Evolutionary conservation across 495 filamentous ascomycete genomes (phyloP).

Genomic region (Penicillium turbatum): DNA sequence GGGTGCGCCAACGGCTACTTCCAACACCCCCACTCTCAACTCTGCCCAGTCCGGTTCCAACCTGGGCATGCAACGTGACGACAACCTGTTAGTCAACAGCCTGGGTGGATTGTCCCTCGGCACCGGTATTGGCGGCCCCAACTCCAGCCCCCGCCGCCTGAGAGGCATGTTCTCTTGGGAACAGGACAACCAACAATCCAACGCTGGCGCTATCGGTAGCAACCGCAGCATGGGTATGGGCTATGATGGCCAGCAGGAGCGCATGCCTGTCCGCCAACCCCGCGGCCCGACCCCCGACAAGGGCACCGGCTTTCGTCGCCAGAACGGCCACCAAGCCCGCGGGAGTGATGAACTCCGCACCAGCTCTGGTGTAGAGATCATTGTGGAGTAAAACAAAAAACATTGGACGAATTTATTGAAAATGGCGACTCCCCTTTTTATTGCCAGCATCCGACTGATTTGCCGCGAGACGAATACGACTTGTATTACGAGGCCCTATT

Average conservation of each 20-base stretch:
- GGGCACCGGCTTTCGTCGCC: constrained; percentile 68
- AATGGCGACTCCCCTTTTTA: constrained; percentile 25
- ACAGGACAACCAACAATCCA: constrained; percentile 52
- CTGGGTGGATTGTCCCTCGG: constrained; percentile 60
- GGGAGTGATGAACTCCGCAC: constrained; percentile 73
- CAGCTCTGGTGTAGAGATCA: constrained; percentile 54
- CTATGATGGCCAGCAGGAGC: constrained; percentile 61
- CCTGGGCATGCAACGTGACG: constrained; percentile 56
- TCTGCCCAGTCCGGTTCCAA: constrained; percentile 65
- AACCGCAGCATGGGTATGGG: constrained; percentile 68
- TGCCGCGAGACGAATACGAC: constrained; percentile 46
- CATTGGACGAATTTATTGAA: constrained; percentile 27
- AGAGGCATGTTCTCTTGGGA: constrained; percentile 65
- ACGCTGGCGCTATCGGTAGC: constrained; percentile 78
- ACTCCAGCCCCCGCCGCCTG: constrained; percentile 55
- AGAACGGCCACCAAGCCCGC: constrained; percentile 76
- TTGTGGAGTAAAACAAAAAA: constrained; percentile 44
- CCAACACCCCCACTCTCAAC: constrained; percentile 71
- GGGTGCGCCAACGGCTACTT: constrained; percentile 53
- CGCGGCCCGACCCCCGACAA: constrained; percentile 75
- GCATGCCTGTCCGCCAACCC: constrained; percentile 75
- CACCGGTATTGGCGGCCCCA: constrained; percentile 54
- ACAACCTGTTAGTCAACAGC: constrained; percentile 63
- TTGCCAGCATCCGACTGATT: constrained; percentile 42
- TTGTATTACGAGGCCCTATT: constrained; percentile 48